Conservation (phyloP, 2,329 filamentous ascomycete genomes). For the Clonostachys byssicola region DNA sequence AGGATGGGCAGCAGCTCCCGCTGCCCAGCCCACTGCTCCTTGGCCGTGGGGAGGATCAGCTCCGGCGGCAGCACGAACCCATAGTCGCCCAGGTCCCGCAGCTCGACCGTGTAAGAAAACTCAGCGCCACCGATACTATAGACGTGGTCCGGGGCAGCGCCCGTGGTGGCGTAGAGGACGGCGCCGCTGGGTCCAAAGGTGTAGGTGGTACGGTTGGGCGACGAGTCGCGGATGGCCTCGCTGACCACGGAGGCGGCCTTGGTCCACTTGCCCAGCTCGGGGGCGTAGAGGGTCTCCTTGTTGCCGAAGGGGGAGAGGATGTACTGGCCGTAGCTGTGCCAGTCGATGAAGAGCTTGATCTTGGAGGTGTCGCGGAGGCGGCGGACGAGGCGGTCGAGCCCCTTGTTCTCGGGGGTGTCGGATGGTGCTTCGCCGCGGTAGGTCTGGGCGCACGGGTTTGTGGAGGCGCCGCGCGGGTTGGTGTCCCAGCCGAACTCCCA, state of each 20-base stretch:
- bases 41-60: constrained; percentile 26
- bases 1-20: constrained; percentile 21
- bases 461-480: constrained; percentile 35
- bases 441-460: constrained; percentile 40
- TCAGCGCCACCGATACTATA: constrained; percentile 17
- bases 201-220: constrained; percentile 19
- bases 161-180: constrained; percentile 28
- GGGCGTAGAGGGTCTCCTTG: constrained; percentile 30
- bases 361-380: constrained; percentile 23
- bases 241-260: constrained; percentile 22
- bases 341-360: constrained; percentile 42
- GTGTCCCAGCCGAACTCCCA: constrained; percentile 46
- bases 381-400: constrained; percentile 26
- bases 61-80: constrained; percentile 30
- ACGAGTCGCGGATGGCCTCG: constrained; percentile 22
- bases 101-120: constrained; percentile 33
- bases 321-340: constrained; percentile 40
- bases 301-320: constrained; percentile 40
- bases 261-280: constrained; percentile 30
- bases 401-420: constrained; percentile 40
- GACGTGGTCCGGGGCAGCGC: constrained; percentile 19
- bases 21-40: constrained; percentile 29
- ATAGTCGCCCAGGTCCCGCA: constrained; percentile 21
- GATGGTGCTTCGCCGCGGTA: constrained; percentile 34
- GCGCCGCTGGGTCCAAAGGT: constrained; percentile 29